Percentiles rank a stretch among this genome's conserved stretches.
Evolutionary conservation across 2,329 filamentous ascomycete species (phyloP).

Genomic region (Talaromyces sp.): DNA sequence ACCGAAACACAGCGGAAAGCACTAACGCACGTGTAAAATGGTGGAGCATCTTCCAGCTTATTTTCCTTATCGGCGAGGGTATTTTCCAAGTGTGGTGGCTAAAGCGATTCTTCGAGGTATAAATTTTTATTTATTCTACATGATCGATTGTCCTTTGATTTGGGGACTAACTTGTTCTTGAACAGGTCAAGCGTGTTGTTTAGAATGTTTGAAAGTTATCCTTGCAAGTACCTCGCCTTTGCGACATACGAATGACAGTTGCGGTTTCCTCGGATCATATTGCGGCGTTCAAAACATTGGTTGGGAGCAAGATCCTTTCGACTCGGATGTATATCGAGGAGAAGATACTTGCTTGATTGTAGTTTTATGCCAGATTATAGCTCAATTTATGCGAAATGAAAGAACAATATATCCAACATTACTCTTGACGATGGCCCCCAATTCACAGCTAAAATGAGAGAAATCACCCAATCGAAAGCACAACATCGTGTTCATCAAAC

Average conservation of each 20-base stretch:
- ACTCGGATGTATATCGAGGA: background rate
- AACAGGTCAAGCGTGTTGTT: constrained; percentile 48
- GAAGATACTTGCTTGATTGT: constrained; percentile 4
- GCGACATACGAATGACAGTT: background rate
- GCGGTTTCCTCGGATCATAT: constrained; percentile 4
- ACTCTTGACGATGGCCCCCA: background rate
- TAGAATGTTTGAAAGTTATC: constrained; percentile 19
- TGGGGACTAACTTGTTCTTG: constrained; percentile 7
- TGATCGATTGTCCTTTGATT: background rate
- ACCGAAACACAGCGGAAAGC: constrained; percentile 98
- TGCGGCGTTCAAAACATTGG: constrained; percentile 14
- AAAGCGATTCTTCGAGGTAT: constrained; percentile 91
- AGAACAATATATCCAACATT: background rate
- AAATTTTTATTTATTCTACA: constrained; percentile 21
- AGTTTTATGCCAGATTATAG: constrained; percentile 8
- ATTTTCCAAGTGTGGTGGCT: constrained; percentile 99
- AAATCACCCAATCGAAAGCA: background rate
- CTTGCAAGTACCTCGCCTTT: background rate
- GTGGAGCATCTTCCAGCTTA: constrained; percentile 98
- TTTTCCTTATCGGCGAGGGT: constrained; percentile 82
- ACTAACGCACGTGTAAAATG: constrained; percentile 97
- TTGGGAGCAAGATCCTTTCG: background rate
- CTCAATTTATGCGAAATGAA: constrained; percentile 5
- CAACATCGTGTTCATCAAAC: background rate
- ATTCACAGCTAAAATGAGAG: background rate